Conservation (phyloP, 2,329 filamentous ascomycete species). For the Aspergillus ibericus region DNA sequence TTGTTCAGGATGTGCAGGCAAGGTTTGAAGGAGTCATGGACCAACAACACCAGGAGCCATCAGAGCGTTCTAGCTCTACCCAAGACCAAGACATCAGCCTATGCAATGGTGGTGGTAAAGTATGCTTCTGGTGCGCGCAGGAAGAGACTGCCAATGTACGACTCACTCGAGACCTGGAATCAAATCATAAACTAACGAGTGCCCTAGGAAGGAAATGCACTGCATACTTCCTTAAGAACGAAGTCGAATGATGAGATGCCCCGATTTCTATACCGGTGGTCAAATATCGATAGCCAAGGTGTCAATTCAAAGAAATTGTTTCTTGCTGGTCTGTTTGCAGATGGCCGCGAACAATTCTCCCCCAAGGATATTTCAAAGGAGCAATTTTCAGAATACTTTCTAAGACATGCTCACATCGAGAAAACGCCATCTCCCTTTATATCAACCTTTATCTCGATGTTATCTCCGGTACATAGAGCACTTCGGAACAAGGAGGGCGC, state of each 20-base stretch:
- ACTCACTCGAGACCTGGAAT: too few species aligned
- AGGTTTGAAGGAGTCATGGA: not conserved
- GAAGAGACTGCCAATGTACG: not conserved
- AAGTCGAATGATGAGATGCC: constrained; percentile 18
- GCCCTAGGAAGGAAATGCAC: not conserved
- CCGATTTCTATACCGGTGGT: constrained; percentile 36
- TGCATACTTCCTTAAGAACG: not conserved
- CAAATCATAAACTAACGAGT: not conserved
- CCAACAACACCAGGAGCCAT: not conserved
- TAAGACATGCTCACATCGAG: constrained; percentile 26
- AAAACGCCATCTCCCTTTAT: constrained; percentile 33
- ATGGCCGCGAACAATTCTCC: constrained; percentile 3
- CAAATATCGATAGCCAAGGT: constrained; percentile 32
- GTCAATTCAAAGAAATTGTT: constrained; percentile 27
- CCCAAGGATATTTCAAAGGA: constrained; percentile 14
- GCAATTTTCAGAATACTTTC: constrained; percentile 24
- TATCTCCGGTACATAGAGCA: constrained; percentile 35
- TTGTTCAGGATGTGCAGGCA: not conserved
- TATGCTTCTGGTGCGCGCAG: not conserved
- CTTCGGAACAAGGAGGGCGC: constrained; percentile 26
- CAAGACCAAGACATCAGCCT: not conserved
- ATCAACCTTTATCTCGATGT: constrained; percentile 27
- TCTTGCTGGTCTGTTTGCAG: constrained; percentile 29
- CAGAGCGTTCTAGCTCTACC: not conserved
- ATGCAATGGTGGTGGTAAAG: not conserved